A percentile compares a stretch with the other conserved stretches of the same genome.
Evolutionary conservation across 1,139 yeast genomes (phyloP).

Genomic region (Debaryomycetaceae sp.): DNA sequence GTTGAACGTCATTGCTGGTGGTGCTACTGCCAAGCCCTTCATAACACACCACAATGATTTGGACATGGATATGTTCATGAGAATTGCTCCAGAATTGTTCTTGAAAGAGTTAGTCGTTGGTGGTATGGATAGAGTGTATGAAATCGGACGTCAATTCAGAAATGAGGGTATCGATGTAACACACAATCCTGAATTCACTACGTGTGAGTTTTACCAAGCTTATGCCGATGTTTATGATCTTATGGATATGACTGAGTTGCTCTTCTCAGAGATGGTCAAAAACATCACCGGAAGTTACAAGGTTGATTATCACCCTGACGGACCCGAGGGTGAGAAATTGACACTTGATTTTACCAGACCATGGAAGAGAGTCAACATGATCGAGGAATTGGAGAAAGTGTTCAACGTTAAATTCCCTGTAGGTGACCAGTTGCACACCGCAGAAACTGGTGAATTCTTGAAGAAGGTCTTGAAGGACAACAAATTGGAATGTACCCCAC

Average conservation of each 20-base stretch:
- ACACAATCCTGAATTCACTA: conserved; percentile 97
- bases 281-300: conserved; percentile 86
- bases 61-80: conserved; percentile 94
- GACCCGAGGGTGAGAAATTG: conserved; percentile 74
- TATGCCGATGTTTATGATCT: conserved; percentile 91
- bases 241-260: conserved; percentile 93
- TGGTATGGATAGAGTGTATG: conserved; percentile 97
- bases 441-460: conserved; percentile 88
- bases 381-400: conserved; percentile 87
- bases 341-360: conserved; percentile 91
- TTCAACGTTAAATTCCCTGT: conserved; percentile 90
- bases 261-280: conserved; percentile 97
- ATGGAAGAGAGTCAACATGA: conserved; percentile 98
- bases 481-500: conserved; percentile 91
- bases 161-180: conserved; percentile 98
- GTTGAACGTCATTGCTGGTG: conserved; percentile 98
- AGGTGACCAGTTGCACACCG: conserved; percentile 92
- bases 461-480: conserved; percentile 73
- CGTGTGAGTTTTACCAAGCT: conserved; percentile 95
- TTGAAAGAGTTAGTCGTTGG: conserved; percentile 97
- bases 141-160: conserved; percentile 98
- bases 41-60: conserved; percentile 95
- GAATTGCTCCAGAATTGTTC: conserved; percentile 97
- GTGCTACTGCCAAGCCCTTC: conserved; percentile 99
- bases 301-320: conserved; percentile 86